Evolutionary conservation across 1,284 basidiomycete genomes (phyloP).

Genomic region (Polyporus tsugae): DNA sequence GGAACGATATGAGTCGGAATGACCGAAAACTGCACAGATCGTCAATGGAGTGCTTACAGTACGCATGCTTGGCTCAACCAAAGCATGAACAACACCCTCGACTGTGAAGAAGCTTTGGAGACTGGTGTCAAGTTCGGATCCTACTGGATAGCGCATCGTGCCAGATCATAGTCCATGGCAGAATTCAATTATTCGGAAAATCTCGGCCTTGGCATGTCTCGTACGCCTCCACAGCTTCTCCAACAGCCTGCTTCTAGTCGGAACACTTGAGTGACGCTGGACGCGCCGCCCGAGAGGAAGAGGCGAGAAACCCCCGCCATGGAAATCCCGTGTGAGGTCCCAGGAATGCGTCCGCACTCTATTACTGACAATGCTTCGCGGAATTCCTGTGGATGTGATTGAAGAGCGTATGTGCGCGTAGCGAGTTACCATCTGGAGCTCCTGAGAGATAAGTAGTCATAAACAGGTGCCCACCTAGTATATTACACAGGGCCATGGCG

Average conservation of each 20-base stretch:
- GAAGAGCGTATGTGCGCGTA: constrained; percentile 11
- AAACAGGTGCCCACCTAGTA: background rate
- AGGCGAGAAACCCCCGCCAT: background rate
- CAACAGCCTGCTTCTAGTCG: background rate
- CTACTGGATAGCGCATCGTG: background rate
- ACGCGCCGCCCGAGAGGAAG: background rate
- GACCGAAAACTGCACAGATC: no score
- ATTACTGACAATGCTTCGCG: background rate
- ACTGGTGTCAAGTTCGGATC: background rate
- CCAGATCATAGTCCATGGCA: background rate
- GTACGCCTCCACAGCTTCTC: background rate
- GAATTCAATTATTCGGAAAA: background rate
- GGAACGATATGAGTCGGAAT: background rate
- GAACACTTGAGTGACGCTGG: background rate
- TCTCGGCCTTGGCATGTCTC: background rate
- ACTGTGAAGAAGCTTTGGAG: background rate
- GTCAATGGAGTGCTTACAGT: background rate
- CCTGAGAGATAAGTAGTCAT: background rate
- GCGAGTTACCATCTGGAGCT: constrained; percentile 3
- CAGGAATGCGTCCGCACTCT: background rate
- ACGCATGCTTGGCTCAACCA: background rate
- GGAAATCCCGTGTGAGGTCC: background rate
- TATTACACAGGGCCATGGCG: background rate
- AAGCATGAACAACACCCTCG: background rate
- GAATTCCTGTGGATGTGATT: background rate